Evolutionary conservation across 2,329 filamentous ascomycete genomes (phyloP), one percentile per base, ranked within the genome.

Genomic region (Fusarium haematococcum): DNA sequence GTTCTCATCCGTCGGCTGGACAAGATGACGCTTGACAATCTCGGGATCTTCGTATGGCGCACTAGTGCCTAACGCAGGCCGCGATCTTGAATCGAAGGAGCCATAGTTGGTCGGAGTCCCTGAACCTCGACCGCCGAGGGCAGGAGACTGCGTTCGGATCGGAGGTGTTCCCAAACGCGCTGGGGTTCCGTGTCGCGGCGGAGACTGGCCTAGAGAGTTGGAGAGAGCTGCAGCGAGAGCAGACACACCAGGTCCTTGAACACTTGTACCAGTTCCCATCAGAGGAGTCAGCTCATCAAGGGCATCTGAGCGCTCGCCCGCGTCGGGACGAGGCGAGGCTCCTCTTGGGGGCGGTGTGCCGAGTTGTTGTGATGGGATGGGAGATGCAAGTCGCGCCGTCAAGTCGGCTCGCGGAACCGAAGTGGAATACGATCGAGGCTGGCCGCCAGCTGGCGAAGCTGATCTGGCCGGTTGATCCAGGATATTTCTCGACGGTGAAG

Each of bases 191-290:
- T 92, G 91, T 54, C 91, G 88, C 43, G 93, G 91, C 20, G 94
- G 93, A 30, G 91, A 91, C 58, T 89, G 89, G 71, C 92, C 93
- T 41, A 93, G 85, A 13, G 92, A 93, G 77, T 93, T 91, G 69
- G 93, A 93, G 73, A 98, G 86, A n/a, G 95, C 96, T 30, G 94
- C 94, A 39, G 96, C 95, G 64, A 98, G 89, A 70, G 95, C 95
- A 30, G 96, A 98, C 58, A 95, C 90, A 27, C 95, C 95, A 8
- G 95, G 95, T 1, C 94, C 95, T 8, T 92, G 90, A 9, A 91
- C 84, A 59, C 90, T 92, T 25, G 90, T 89, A 73, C 86, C 90
- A 63, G 89, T 88, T 68, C 90, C 92, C 10, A 92, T 87, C 41
- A 97, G 87, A 41, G 94, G 92, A 43, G 91, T 88, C 67, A 91